A percentile compares a stretch with the other conserved stretches of the same genome.
phyloP scores from a whole-genome alignment of 2,329 filamentous ascomycete genomes.

The Beauveria sp. region DNA sequence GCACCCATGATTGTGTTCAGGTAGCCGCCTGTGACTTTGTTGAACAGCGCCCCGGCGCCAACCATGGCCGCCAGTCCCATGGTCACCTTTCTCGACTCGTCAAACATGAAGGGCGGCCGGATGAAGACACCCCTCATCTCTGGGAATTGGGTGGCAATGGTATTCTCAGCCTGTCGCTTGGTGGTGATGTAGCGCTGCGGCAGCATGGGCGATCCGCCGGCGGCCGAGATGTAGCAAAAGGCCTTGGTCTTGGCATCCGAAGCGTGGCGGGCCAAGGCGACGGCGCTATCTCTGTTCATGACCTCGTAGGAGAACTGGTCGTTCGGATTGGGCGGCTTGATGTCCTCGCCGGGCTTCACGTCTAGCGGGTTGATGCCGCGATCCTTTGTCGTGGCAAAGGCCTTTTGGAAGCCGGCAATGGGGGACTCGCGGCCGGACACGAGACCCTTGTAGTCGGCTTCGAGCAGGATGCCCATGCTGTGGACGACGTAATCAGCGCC shows the following conservation, averaged over 20 bases:
- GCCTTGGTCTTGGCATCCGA: slow-evolving; percentile 54
- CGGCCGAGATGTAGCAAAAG: slow-evolving; percentile 86
- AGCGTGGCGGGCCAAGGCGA: slow-evolving; percentile 74
- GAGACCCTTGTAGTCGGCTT: slow-evolving; percentile 96
- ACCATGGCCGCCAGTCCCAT: slow-evolving; percentile 76
- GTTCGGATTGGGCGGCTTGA: slow-evolving; percentile 58
- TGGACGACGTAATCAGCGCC: slow-evolving; percentile 83
- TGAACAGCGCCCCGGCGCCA: slow-evolving; percentile 67
- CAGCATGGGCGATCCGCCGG: slow-evolving; percentile 75
- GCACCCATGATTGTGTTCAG: slow-evolving; percentile 73
- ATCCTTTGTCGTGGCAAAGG: slow-evolving; percentile 62
- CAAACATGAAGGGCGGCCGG: slow-evolving; percentile 83
- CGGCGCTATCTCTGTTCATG: slow-evolving; percentile 90
- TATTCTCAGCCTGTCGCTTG: slow-evolving; percentile 81
- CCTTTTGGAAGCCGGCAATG: slow-evolving; percentile 67
- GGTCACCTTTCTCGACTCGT: slow-evolving; percentile 72
- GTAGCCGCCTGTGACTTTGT: slow-evolving; percentile 67
- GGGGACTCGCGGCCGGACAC: slow-evolving; percentile 76
- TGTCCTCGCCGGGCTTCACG: slow-evolving; percentile 47
- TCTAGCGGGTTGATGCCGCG: slow-evolving; percentile 65
- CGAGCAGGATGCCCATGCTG: slow-evolving; percentile 90
- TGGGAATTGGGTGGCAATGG: slow-evolving; percentile 66
- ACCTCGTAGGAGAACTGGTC: slow-evolving; percentile 88
- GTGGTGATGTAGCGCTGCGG: slow-evolving; percentile 82
- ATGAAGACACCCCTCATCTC: slow-evolving; percentile 74